Evolutionary conservation across 805 yeast genomes (phyloP).

Genomic region (Cyberlindnera americana): DNA sequence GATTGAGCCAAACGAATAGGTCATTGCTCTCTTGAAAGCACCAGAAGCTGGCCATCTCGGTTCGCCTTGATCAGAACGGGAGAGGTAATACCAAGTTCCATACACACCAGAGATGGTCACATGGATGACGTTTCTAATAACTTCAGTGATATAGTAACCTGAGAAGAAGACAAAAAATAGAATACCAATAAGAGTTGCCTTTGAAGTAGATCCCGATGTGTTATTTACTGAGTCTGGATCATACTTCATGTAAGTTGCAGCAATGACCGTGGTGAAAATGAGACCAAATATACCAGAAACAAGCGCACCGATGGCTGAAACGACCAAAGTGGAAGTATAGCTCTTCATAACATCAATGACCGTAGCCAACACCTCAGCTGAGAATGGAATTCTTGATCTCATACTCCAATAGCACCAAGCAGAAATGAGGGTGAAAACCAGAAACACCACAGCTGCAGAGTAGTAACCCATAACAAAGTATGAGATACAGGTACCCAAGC

Average conservation of each 20-base stretch:
- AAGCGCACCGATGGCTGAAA: constrained; percentile 57
- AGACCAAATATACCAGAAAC: constrained; percentile 60
- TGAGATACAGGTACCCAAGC: constrained; percentile 73
- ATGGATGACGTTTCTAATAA: constrained; percentile 74
- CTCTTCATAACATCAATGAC: constrained; percentile 74
- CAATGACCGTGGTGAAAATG: constrained; percentile 63
- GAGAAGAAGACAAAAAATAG: constrained; percentile 75
- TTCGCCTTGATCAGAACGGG: constrained; percentile 70
- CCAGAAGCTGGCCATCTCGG: constrained; percentile 80
- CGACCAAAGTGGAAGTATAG: constrained; percentile 65
- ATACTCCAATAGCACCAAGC: constrained; percentile 73
- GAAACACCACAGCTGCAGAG: constrained; percentile 76
- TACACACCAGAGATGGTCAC: constrained; percentile 78
- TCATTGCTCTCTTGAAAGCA: constrained; percentile 73
- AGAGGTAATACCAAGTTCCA: constrained; percentile 89
- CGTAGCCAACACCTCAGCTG: constrained; percentile 63
- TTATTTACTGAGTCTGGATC: constrained; percentile 42
- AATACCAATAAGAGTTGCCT: constrained; percentile 61
- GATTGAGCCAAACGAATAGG: constrained; percentile 86
- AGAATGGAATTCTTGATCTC: constrained; percentile 67
- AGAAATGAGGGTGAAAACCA: constrained; percentile 59
- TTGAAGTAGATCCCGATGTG: constrained; percentile 31
- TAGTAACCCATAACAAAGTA: constrained; percentile 66
- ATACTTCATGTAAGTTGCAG: constrained; percentile 75
- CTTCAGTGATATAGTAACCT: constrained; percentile 81